Base-by-base conservation (phyloP, 2,329 filamentous ascomycete genomes). In the Aspergillus tamarii region DNA sequence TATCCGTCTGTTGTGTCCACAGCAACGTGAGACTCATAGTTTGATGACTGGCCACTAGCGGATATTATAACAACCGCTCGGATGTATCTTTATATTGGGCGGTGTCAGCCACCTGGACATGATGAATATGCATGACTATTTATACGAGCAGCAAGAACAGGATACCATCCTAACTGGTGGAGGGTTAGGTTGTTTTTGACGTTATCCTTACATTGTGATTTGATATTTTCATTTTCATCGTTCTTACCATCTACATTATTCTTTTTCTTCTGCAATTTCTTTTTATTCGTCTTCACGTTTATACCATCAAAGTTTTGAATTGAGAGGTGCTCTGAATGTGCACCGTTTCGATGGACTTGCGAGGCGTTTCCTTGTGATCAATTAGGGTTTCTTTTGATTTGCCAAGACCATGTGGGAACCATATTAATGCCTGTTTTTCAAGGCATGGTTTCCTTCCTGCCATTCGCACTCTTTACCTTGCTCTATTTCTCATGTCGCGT, bases 111-210 rank as follows among this genome's bases (percentile, higher is more conserved):
- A 55, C 59, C 64, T 66, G 61, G 59, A 66, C 59, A 64, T 69
- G 68, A 71, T 68, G 65, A 64, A 66, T 67, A 66, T 64, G 66
- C 60, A 64, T 57, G 64, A 68, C 48, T 65, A 66, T 60, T 39
- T 65, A 67, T 68, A 72, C 65, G 69, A 67, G 63, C 64, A 61
- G 59, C 61, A 70, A 65, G 68, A 66, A 64, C 61, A 64, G 56
- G 39, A 59, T 53, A 34, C 32, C 32, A 39, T 50, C 60, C 60
- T 46, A 61, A 48, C 48, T 36, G 14, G 50, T 56, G 26, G 52
- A 48, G 57, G 28, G 48, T 63, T 48, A 48, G 56, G 46, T 53
- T 53, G 28, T 41, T 57, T 43, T 60, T 32, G 52, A 57, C 39
- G 48, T 57, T 55, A 21, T 34, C 32, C 39, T 61, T 39, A 43